Base-by-base conservation (phyloP, 345 rosid genomes). In the Gossypium raimondii region DNA sequence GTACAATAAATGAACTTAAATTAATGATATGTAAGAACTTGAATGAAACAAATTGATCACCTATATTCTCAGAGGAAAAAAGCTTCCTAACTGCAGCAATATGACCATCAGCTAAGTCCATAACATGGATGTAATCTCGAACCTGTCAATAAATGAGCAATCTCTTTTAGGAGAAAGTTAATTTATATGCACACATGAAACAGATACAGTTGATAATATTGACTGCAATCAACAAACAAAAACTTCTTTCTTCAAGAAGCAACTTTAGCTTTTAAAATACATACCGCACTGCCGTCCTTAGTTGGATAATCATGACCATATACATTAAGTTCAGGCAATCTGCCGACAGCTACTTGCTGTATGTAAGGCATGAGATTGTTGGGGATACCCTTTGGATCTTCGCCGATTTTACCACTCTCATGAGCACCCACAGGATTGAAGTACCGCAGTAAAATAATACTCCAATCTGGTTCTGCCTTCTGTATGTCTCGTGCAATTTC, bases 351-450 rank as follows among this genome's bases (percentile, higher is more conserved):
- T 14, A 52, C 18, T 52, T 16, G 20, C 57, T 52, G 18, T 14
- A 51, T 89, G 84, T 88, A 95, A 63, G 99, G 98, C 97, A 95
- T 93, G 61, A 93, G 96, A 76, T 93, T 93, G 73, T 90, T 95
- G 0, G 97, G 98, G 73, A 95, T 87, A 22, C 98, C 99, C 78
- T 85, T 93, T 58, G 99, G 98, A 84, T 95, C 98, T 88, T 95
- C 99, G 14, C 99, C 99, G 51, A 93, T 85, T 74, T 82, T 85
- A 73, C 98, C 98, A 44, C 99, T 95, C 85, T 95, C 94, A 77
- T 91, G 97, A 70, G 98, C 97, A 76, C 94, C 98, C 25, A 93
- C 97, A 1, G 99, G 99, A 83, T 95, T 93, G 80, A 93, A 93
- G 76, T 91, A 95, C 84, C 99, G 92, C 77, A 95, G 79, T 76